Conservation (phyloP, 2,329 filamentous ascomycete species). For the Incumbomyces lentus region DNA sequence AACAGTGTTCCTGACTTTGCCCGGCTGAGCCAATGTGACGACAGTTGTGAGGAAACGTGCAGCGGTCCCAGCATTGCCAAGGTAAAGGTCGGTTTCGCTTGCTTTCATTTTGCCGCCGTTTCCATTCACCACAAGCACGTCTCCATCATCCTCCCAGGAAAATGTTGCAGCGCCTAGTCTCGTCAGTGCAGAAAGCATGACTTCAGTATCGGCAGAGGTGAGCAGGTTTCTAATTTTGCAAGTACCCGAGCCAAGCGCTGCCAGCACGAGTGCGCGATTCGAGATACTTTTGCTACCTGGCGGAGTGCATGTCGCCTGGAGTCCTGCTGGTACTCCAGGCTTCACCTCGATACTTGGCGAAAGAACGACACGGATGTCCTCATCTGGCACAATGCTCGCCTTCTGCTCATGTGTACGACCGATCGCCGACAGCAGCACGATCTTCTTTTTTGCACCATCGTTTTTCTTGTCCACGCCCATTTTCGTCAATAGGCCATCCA, state of each 20-base stretch:
- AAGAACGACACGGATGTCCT: slow-evolving; percentile 70
- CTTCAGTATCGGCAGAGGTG: slow-evolving; percentile 93
- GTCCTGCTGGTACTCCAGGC: slow-evolving; percentile 56
- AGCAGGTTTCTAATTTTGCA: slow-evolving; percentile 86
- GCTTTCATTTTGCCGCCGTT: slow-evolving; percentile 79
- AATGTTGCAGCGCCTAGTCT: slow-evolving; percentile 79
- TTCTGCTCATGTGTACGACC: slow-evolving; percentile 77
- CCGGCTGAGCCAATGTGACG: slow-evolving; percentile 65
- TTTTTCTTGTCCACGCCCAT: slow-evolving; percentile 99
- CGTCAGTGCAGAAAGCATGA: slow-evolving; percentile 87
- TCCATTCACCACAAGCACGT: slow-evolving; percentile 76
- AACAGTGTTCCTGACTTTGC: slow-evolving; percentile 55
- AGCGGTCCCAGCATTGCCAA: slow-evolving; percentile 93
- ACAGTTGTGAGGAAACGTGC: slow-evolving; percentile 92
- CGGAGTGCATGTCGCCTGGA: slow-evolving; percentile 68
- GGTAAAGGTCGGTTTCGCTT: slow-evolving; percentile 67
- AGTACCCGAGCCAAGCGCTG: slow-evolving; percentile 74
- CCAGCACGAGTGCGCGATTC: slow-evolving; percentile 87
- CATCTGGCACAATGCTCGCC: slow-evolving; percentile 81
- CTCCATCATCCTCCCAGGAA: slow-evolving; percentile 89
- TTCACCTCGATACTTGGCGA: slow-evolving; percentile 66
- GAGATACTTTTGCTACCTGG: slow-evolving; percentile 97
- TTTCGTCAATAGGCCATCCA: slow-evolving; percentile 74
- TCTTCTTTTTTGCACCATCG: slow-evolving; percentile 86
- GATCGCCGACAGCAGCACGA: slow-evolving; percentile 83